Base-by-base conservation (phyloP, 202 grass and related monocot genomes). In the Saccharum hybrid region DNA sequence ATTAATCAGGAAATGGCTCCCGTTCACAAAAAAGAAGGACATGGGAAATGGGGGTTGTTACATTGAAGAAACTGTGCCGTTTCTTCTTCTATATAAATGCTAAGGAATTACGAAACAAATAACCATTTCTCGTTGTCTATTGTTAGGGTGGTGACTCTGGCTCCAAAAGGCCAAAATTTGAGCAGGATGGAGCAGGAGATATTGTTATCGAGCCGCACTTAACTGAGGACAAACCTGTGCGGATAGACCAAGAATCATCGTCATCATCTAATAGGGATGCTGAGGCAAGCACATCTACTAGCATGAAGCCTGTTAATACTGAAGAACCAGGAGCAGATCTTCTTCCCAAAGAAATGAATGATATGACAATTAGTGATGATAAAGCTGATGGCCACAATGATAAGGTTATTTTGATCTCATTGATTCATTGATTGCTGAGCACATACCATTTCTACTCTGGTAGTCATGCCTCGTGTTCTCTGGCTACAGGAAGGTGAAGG, bases 291-390 rank as follows among this genome's bases (percentile, higher is more conserved):
- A 81, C 96, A 82, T 94, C 94, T 34, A 86, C 67, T 88, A 75
- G 71, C 66, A 82, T 74, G 79, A 88, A 86, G 78, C 84, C 80
- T 80, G 78, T 62, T 79, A 90, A 46, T 84, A 87, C 75, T 80
- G 84, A 89, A 87, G 92, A 92, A 59, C 66, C 90, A 61, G 63
- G 81, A 56, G 79, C 87, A 34, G 80, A 93, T 93, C 78, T 93
- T 86, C 94, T 97, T 87, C 96, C 88, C 76, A 94, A 94, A 69
- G 93, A 94, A 87, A 75, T 99, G 91, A 76, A 99, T 85, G 89
- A 87, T 21, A 96, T 96, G 96, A 94, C 90, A 67, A 96, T 99
- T 67, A 91, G 79, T 65, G 93, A 94, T 78, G 91, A 92, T 72
- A 99, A 96, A 89, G 63, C 85, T 77, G 88, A 92, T 65, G 79